Conservation (phyloP, 2,329 filamentous ascomycete genomes). For the Ascochyta viciae-villosae region DNA sequence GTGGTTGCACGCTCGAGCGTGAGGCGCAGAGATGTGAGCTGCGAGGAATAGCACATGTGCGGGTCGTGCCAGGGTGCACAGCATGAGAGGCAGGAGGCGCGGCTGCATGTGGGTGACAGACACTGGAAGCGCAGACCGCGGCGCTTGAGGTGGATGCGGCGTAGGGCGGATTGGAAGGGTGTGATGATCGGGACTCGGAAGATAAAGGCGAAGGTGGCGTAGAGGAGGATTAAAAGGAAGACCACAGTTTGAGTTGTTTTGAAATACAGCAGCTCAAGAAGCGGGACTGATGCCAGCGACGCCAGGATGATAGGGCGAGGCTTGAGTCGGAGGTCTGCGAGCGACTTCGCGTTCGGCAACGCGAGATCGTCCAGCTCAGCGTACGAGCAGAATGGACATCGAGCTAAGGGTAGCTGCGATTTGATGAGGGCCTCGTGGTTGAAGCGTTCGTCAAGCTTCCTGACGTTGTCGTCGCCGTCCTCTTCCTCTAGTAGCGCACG, state of each 20-base stretch:
- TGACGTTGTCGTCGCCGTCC: conserved; percentile 73
- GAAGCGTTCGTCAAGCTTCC: conserved; percentile 79
- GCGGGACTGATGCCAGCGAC: conserved; percentile 36
- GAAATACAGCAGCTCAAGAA: conserved; percentile 43
- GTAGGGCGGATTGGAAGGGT: conserved; percentile 66
- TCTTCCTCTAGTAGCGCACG: conserved; percentile 74
- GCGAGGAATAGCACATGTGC: conserved; percentile 86
- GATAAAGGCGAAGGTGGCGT: conserved; percentile 29
- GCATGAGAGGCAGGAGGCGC: conserved; percentile 81
- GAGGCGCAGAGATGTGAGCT: conserved; percentile 76
- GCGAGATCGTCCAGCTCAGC: conserved; percentile 75
- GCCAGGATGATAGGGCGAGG: conserved; percentile 42
- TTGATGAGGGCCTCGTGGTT: conserved; percentile 77
- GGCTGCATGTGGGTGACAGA: conserved; percentile 70
- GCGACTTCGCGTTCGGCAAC: conserved; percentile 33
- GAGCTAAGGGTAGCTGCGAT: conserved; percentile 76
- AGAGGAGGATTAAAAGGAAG: conserved; percentile 58
- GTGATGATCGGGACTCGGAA: conserved; percentile 37
- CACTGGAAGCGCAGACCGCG: conserved; percentile 82
- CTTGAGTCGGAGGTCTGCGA: conserved; percentile 34
- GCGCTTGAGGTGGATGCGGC: conserved; percentile 71
- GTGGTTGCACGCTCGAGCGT: conserved; percentile 94
- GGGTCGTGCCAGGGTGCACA: conserved; percentile 84
- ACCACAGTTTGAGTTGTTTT: conserved; percentile 60
- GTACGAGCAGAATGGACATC: conserved; percentile 91